These are phyloP conservation scores for Trichoderma endophyticum DNA, from an alignment of 2,329 filamentous ascomycete genomes.

Conservation along the genomic window DNA sequence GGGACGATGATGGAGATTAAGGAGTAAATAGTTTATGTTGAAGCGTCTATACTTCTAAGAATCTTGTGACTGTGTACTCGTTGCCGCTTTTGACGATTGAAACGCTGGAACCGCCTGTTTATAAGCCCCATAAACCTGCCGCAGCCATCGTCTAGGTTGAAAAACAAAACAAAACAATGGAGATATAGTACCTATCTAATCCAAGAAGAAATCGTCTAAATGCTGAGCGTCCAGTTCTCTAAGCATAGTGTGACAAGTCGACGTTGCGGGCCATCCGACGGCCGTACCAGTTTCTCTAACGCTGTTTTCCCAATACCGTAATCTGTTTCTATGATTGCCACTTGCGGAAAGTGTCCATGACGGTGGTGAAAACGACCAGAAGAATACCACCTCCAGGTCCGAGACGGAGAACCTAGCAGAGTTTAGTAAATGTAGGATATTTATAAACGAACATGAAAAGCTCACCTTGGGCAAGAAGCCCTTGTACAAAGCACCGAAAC, in stretches of 20 bases:
- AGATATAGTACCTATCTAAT: slow-evolving; percentile 5
- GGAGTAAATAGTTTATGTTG: neutral
- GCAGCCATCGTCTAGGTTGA: neutral
- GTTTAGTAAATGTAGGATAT: slow-evolving; percentile 1
- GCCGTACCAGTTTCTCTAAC: neutral
- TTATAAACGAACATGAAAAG: neutral
- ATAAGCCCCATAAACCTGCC: neutral
- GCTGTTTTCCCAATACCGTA: neutral
- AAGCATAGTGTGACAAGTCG: neutral
- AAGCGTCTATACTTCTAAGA: neutral
- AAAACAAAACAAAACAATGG: neutral
- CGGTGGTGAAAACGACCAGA: slow-evolving; percentile 80
- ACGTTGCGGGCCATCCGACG: neutral
- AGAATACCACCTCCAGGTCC: slow-evolving; percentile 64
- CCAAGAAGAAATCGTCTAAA: slow-evolving; percentile 8
- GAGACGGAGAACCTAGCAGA: slow-evolving; percentile 42
- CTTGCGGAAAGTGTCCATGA: slow-evolving; percentile 89
- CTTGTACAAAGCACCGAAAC: slow-evolving; percentile 90
- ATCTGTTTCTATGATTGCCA: slow-evolving; percentile 29
- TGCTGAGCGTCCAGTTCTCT: slow-evolving; percentile 1
- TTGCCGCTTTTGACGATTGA: neutral
- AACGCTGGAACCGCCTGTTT: neutral
- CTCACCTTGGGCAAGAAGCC: slow-evolving; percentile 95
- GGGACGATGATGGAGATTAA: neutral
- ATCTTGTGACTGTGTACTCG: neutral